Base-by-base conservation (phyloP, 2,329 filamentous ascomycete species). In the Thelonectria blattea region DNA sequence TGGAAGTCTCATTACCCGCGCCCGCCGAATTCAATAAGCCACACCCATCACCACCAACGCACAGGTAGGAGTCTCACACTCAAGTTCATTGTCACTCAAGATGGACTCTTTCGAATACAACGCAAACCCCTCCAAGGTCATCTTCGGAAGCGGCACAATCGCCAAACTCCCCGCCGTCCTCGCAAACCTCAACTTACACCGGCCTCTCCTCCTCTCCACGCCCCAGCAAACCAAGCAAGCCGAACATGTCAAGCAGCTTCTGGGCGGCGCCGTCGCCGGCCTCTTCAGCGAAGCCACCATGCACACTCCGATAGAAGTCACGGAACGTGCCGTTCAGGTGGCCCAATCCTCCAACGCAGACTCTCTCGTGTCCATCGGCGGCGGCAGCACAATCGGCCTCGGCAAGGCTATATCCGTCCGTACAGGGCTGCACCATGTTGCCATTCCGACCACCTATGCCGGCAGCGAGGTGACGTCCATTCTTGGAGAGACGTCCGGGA, bases 401-500 rank as follows among this genome's bases (percentile, higher is more conserved):
- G 84, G 84, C 6, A 87, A 87, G 66, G 84, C 84, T 1, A 80
- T 87, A 59, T 81, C 79, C 63, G 76, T 85, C 58, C 79, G 82
- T 15, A 85, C 82, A 2, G 83, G 82, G 0, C 67, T 86, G 45
- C 80, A 79, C 27, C 83, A 86, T 12, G 41, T 86, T 56, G 60
- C 56, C 17, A 82, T 88, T 54, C 84, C 85, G 15, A 87, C 85
- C 2, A 86, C 85, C 1, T 88, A 87, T 66, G 81, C 85, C 6
- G 84, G 84, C 11, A 85, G 83, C 62, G 87, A 89, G 70, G 87
- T 89, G 80, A 89, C 87, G 2, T 83, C 86, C 0, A 87, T 88
- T 50, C 74, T 89, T 14, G 87, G 87, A 2, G 85, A 89, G 74
- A 88, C 85, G 1, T 76, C 79, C 17, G 80, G 83, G 52, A 85